These are phyloP conservation scores for Solanum hybrid DNA, from an alignment of 305 asterid species.

Conservation along the genomic window DNA sequence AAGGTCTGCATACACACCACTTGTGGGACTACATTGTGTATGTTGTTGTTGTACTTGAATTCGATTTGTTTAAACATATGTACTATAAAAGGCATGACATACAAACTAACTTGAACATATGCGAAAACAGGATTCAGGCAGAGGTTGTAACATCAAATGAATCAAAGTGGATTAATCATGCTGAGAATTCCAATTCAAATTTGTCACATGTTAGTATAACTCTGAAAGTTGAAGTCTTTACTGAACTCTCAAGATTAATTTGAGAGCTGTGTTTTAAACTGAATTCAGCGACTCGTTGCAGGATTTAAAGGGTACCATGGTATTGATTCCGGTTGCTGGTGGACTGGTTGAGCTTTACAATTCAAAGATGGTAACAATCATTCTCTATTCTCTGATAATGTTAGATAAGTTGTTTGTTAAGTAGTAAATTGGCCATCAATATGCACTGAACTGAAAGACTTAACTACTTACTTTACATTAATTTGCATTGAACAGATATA, in stretches of 20 bases:
- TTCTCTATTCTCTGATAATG: neutral
- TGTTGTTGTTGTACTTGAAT: neutral
- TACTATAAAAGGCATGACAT: neutral
- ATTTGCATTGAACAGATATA: constrained; percentile 33
- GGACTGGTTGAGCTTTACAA: constrained; percentile 64
- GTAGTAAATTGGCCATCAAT: neutral
- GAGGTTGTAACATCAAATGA: constrained; percentile 61
- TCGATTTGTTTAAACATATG: neutral
- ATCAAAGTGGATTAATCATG: constrained; percentile 45
- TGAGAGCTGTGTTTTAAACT: neutral
- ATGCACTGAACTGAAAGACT: neutral
- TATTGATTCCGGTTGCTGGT: constrained; percentile 51
- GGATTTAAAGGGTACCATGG: constrained; percentile 58
- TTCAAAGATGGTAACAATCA: constrained; percentile 35
- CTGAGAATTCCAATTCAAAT: constrained; percentile 26
- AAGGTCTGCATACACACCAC: neutral
- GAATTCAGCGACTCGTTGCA: constrained; percentile 8
- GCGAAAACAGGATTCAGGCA: constrained; percentile 58
- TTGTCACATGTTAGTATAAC: constrained; percentile 10
- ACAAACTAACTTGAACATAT: constrained; percentile 2
- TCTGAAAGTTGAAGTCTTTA: neutral
- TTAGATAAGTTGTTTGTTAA: neutral
- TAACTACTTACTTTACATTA: neutral
- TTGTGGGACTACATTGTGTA: neutral
- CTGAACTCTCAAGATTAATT: neutral